Evolutionary conservation across 257 asterid species (phyloP), one percentile per base, ranked within the genome.

Genomic region (Primulina tabacum): DNA sequence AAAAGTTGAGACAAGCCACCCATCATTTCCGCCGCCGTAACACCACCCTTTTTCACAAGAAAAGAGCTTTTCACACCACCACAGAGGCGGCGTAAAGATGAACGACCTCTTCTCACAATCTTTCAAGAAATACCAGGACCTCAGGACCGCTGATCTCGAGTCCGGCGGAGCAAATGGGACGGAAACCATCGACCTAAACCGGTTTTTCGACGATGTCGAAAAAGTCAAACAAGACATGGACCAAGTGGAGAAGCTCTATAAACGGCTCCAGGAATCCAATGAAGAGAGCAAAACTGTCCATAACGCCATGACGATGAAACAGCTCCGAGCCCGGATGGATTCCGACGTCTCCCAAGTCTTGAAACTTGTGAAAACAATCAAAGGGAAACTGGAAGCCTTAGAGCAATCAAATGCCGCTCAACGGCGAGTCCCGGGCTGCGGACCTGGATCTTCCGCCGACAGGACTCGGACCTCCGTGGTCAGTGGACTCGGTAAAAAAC

Each of bases 51-150:
- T 0, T 60, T 32, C 69, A 35, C 11, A 35, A 28, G 6, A 68
- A 60, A 61, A 26, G 16, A 20, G 55, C 8, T 60, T 29, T 24
- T 7, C 10, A 6, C 66, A 60, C 60, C 67, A 67, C 21, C 70
- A 67, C 17, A 29, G 47, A 35, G 69, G 67, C 74, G 60, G 71
- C 18, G 12, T n/a, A 61, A 82, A 82, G 68, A 85, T 85, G 90
- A 85, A 85, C 18, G 90, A 85, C 55, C 86, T 85, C 12, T 80
- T 85, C 82, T 85, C 90, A 14, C 78, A 64, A 11, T 85, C 90
- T 28, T 73, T 85, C 78, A 79, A 75, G 30, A 78, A 60, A 34
- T 69, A 68, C 77, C 85, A 82, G 26, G 85, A 72, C 52, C 10
- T 70, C 77, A 64, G 33, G 73, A 53, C 43, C 68, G 30, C 17